Conservation (phyloP, 140 eudicot species). For the Ambrosia hybrid region DNA sequence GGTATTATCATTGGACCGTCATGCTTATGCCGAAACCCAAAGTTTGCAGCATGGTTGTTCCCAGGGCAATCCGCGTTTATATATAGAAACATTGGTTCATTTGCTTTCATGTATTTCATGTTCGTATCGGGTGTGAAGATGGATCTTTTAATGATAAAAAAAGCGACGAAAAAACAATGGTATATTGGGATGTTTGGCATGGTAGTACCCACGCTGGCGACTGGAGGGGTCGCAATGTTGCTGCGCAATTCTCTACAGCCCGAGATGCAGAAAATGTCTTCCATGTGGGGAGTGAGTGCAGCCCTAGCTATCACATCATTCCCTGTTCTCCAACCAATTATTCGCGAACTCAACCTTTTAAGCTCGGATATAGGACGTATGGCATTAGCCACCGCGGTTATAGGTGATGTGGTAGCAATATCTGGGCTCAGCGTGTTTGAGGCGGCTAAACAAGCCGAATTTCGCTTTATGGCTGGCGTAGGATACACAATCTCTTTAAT, state of each 20-base stretch:
- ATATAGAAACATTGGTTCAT: conserved; percentile 53
- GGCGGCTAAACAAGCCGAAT: conserved; percentile 71
- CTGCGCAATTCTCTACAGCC: conserved; percentile 34
- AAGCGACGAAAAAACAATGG: conserved; percentile 68
- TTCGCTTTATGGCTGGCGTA: conserved; percentile 43
- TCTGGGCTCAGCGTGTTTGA: conserved; percentile 52
- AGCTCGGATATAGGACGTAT: conserved; percentile 81
- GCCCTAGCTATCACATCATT: conserved; percentile 65
- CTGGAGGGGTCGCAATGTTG: conserved; percentile 28
- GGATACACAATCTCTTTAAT: conserved; percentile 47
- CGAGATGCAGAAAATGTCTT: conserved; percentile 38
- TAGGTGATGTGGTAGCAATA: conserved; percentile 67
- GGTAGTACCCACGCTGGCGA: conserved; percentile 36
- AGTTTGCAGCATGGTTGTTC: conserved; percentile 46
- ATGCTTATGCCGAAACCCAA: conserved; percentile 49
- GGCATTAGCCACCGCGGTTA: conserved; percentile 59
- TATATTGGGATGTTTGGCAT: conserved; percentile 51
- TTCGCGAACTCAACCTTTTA: conserved; percentile 72
- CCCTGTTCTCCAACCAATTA: conserved; percentile 71
- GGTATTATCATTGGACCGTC: conserved; percentile 89
- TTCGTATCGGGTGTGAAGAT: conserved; percentile 76
- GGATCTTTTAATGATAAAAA: conserved; percentile 48
- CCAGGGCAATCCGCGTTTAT: conserved; percentile 56
- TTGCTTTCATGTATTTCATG: conserved; percentile 77
- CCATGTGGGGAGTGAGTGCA: conserved; percentile 67